Conservation (phyloP, 1,139 yeast species). For the Suhomyces taliae region DNA sequence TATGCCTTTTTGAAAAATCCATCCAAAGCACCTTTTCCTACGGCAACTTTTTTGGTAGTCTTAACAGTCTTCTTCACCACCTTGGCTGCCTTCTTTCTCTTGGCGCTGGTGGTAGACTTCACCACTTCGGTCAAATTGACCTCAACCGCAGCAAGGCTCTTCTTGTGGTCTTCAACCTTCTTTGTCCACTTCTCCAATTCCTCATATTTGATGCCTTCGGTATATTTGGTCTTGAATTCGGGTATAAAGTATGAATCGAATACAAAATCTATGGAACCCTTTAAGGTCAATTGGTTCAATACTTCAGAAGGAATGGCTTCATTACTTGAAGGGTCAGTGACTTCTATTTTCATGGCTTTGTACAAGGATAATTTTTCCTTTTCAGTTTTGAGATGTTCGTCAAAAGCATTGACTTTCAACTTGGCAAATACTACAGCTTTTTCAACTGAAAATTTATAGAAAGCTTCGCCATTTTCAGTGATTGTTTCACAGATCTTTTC, state of each 20-base stretch:
- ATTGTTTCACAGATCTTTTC: constrained; percentile 43
- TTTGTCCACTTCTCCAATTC: constrained; percentile 31
- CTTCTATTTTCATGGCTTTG: constrained; percentile 16
- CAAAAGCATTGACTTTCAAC: constrained; percentile 29
- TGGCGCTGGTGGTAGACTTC: constrained; percentile 16
- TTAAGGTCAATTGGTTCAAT: constrained; percentile 21
- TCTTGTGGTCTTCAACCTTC: constrained; percentile 26
- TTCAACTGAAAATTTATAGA: constrained; percentile 42
- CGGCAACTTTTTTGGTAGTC: constrained; percentile 42
- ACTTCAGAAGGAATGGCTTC: constrained; percentile 31
- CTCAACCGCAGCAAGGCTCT: constrained; percentile 34
- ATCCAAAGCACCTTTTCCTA: constrained; percentile 63
- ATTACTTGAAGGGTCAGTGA: constrained; percentile 22
- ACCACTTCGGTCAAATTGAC: constrained; percentile 33
- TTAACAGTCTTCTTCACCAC: constrained; percentile 20
- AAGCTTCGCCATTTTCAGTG: constrained; percentile 48
- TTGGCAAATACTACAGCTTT: constrained; percentile 35
- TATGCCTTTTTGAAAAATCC: constrained; percentile 51
- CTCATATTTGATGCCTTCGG: constrained; percentile 19
- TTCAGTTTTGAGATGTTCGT: constrained; percentile 21
- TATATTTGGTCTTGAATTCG: constrained; percentile 18
- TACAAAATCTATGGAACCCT: constrained; percentile 31
- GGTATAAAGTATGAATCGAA: constrained; percentile 27
- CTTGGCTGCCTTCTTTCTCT: constrained; percentile 17
- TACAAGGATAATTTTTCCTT: constrained; percentile 12